These are phyloP conservation scores for Barnettozyma wickerhamii DNA, from an alignment of 805 yeast genomes.

Conservation along the genomic window DNA sequence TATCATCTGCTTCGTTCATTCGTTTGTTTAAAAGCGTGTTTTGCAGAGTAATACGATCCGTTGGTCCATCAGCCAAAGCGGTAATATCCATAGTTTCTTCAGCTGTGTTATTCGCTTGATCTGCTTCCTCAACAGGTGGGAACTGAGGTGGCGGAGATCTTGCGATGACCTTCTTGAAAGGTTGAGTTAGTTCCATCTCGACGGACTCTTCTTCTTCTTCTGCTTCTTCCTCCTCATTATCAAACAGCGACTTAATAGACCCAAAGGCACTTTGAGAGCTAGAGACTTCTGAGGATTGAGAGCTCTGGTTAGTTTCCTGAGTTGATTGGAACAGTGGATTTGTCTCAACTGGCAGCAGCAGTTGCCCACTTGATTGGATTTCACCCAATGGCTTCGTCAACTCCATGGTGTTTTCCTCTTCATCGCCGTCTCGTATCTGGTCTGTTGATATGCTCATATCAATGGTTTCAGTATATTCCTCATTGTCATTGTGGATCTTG, in stretches of 20 bases:
- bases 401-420: slow-evolving; percentile 25
- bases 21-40: slow-evolving; percentile 20
- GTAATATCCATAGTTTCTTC: slow-evolving; percentile 24
- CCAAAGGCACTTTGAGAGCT: slow-evolving; percentile 23
- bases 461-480: slow-evolving; percentile 14
- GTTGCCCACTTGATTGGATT: slow-evolving; percentile 9
- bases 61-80: slow-evolving; percentile 6
- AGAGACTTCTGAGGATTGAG: not conserved
- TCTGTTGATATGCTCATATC: slow-evolving; percentile 20
- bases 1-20: slow-evolving; percentile 4
- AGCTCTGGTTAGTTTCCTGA: slow-evolving; percentile 2
- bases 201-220: slow-evolving; percentile 12
- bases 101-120: too few species aligned
- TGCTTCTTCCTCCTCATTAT: slow-evolving; percentile 18
- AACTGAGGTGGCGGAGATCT: too few species aligned
- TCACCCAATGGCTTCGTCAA: slow-evolving; percentile 23
- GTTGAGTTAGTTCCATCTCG: slow-evolving; percentile 25
- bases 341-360: not conserved
- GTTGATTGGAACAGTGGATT: slow-evolving; percentile 4
- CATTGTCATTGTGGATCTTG: slow-evolving; percentile 19
- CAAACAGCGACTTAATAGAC: slow-evolving; percentile 23
- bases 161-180: slow-evolving; percentile 11
- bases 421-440: slow-evolving; percentile 3
- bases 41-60: slow-evolving; percentile 16
- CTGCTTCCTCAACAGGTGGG: too few species aligned